Percentiles rank a stretch among this genome's conserved stretches.
Evolutionary conservation across 257 asterid species (phyloP).

Genomic region (Nicotiana obtusifolia): DNA sequence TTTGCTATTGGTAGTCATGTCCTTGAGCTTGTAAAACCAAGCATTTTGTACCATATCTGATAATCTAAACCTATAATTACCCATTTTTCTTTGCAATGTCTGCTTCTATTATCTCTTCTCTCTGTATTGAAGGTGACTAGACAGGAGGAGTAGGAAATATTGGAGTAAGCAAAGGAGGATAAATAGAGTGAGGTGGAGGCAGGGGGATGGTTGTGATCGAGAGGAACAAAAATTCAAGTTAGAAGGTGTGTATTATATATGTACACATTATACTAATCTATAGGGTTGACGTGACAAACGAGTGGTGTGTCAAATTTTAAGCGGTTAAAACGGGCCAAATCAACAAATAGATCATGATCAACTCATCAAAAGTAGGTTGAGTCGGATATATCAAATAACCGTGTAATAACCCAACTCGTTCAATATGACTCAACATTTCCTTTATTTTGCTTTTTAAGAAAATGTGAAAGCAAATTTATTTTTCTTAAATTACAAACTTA

Average conservation of each 20-base stretch:
- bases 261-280: background rate
- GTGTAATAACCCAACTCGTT: background rate
- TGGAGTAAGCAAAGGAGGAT: background rate
- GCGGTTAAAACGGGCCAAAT: background rate
- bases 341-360: background rate
- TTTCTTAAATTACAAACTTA: background rate
- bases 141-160: background rate
- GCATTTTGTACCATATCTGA: conserved; percentile 70
- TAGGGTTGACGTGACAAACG: background rate
- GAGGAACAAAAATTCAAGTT: background rate
- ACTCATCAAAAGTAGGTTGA: too few relatives aligned
- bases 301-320: too few relatives aligned
- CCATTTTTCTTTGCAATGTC: conserved; percentile 28
- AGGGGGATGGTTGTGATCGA: background rate
- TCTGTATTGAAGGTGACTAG: background rate
- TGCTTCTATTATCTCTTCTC: background rate
- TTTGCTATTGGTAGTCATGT: conserved; percentile 23
- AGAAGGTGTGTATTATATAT: background rate
- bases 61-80: conserved; percentile 57
- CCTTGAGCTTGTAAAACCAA: conserved; percentile 71
- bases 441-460: background rate
- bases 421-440: background rate
- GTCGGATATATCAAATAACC: too few relatives aligned
- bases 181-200: background rate
- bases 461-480: background rate